A percentile compares a stretch with the other conserved stretches of the same genome.
phyloP scores from a whole-genome alignment of 148 eudicot species.

The Chenopodium suecicum region DNA sequence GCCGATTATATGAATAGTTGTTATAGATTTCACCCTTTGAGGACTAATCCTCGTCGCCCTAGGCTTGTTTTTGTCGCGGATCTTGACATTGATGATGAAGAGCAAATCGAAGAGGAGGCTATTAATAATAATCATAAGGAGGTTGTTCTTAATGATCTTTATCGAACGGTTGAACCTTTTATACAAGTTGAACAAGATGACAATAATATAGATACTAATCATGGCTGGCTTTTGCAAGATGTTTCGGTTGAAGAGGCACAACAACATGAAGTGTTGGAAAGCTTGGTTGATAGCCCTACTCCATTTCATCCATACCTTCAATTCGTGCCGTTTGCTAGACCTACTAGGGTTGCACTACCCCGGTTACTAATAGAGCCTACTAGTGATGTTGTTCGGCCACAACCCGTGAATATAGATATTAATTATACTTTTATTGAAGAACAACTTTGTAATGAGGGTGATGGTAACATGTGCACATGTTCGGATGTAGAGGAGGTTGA shows the following conservation, averaged over 20 bases:
- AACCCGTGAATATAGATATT: no score
- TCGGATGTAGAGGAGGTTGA: not conserved
- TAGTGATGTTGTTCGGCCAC: no score
- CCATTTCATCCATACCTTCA: no score
- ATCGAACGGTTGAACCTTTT: no score
- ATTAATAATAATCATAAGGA: not conserved
- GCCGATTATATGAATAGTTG: conserved; percentile 1
- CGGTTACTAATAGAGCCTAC: no score
- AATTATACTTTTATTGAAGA: not conserved
- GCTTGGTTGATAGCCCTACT: no score
- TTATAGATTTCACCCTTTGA: not conserved
- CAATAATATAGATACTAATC: not conserved
- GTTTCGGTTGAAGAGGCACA: not conserved
- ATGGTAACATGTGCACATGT: not conserved
- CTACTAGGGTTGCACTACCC: no score
- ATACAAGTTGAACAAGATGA: not conserved
- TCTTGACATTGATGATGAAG: not conserved
- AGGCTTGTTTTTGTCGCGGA: conserved; percentile 17
- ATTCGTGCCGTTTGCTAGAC: no score
- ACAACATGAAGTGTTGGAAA: not conserved
- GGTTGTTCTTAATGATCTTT: not conserved
- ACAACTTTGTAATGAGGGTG: not conserved
- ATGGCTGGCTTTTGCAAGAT: not conserved
- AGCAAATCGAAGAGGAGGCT: not conserved
- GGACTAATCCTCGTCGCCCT: not conserved